phyloP scores from a whole-genome alignment of 169 alveolate species.

The Babesia ovis region DNA sequence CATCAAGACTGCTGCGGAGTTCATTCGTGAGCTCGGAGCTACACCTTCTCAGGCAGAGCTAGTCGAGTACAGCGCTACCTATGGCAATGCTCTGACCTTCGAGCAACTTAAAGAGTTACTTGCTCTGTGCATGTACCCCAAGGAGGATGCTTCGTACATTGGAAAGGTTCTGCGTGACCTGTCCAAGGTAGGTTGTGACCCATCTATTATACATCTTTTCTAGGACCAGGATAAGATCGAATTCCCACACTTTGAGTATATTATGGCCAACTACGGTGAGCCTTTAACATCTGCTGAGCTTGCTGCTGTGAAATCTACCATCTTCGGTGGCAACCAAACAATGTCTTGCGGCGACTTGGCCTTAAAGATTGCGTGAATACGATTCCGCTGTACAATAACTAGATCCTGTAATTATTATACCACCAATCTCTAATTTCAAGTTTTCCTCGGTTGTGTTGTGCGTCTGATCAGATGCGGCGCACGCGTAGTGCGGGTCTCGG shows the following conservation, averaged over 20 bases:
- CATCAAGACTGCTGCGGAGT: slow-evolving; percentile 33
- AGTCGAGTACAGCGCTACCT: slow-evolving; percentile 54
- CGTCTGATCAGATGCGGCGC: slow-evolving; percentile 2
- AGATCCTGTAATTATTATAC: not conserved
- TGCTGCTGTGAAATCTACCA: slow-evolving; percentile 40
- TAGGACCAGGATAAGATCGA: slow-evolving; percentile 40
- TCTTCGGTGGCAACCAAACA: not conserved
- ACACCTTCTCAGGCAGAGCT: slow-evolving; percentile 64
- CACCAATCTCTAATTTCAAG: not conserved
- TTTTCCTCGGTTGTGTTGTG: slow-evolving; percentile 12
- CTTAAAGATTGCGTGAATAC: not conserved
- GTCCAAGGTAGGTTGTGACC: slow-evolving; percentile 20
- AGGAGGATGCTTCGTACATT: slow-evolving; percentile 45
- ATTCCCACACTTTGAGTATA: slow-evolving; percentile 43
- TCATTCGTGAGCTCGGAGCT: slow-evolving; percentile 62
- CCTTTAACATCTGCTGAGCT: slow-evolving; percentile 61
- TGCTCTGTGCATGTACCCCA: slow-evolving; percentile 57
- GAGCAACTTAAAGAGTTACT: slow-evolving; percentile 61
- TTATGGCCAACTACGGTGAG: slow-evolving; percentile 67
- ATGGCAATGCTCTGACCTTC: slow-evolving; percentile 38
- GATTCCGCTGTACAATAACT: not conserved
- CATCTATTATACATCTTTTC: not conserved
- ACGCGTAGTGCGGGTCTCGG: not conserved
- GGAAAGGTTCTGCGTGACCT: slow-evolving; percentile 18
- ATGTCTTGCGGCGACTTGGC: slow-evolving; percentile 37